These are phyloP conservation scores for Diplodia sapinea DNA, from an alignment of 2,329 filamentous ascomycete genomes.

Conservation along the genomic window DNA sequence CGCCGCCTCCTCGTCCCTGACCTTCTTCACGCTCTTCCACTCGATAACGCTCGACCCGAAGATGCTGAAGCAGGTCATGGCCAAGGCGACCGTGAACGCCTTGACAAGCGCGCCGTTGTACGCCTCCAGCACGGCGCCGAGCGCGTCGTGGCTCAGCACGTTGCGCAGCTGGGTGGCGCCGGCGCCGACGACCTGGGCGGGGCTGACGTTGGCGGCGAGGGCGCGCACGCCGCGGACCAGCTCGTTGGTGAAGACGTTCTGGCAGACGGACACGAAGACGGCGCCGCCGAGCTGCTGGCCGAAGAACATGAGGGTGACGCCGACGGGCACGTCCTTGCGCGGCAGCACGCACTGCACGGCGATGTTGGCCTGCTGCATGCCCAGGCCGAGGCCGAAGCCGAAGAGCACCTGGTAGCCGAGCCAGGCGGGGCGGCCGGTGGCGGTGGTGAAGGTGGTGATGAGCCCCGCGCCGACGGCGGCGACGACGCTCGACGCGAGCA, in stretches of 20 bases:
- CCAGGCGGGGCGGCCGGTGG: slow-evolving; percentile 48
- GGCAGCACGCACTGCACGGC: slow-evolving; percentile 54
- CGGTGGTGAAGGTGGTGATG: slow-evolving; percentile 50
- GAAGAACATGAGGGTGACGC: slow-evolving; percentile 57
- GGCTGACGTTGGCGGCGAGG: slow-evolving; percentile 4
- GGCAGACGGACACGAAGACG: slow-evolving; percentile 56
- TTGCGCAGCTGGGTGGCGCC: slow-evolving; percentile 28
- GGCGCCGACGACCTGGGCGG: slow-evolving; percentile 48
- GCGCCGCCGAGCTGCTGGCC: slow-evolving; percentile 55
- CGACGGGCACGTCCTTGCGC: slow-evolving; percentile 52
- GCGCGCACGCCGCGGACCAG: slow-evolving; percentile 49
- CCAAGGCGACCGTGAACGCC: slow-evolving; percentile 67
- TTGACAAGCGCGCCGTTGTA: slow-evolving; percentile 66
- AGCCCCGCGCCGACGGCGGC: slow-evolving; percentile 55
- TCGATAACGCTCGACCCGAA: slow-evolving; percentile 63
- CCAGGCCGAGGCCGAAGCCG: slow-evolving; percentile 53
- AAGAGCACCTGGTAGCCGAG: slow-evolving; percentile 50
- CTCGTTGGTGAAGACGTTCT: slow-evolving; percentile 58
- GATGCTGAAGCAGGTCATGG: slow-evolving; percentile 58
- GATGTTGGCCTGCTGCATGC: slow-evolving; percentile 56
- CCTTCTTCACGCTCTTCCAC: slow-evolving; percentile 71
- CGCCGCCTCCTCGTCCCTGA: slow-evolving; percentile 36
- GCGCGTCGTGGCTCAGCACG: slow-evolving; percentile 54
- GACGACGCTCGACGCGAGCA: slow-evolving; percentile 50
- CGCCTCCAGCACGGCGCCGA: slow-evolving; percentile 63